Conservation (phyloP, 2,329 filamentous ascomycete genomes). For the Cladorrhinum sp. region DNA sequence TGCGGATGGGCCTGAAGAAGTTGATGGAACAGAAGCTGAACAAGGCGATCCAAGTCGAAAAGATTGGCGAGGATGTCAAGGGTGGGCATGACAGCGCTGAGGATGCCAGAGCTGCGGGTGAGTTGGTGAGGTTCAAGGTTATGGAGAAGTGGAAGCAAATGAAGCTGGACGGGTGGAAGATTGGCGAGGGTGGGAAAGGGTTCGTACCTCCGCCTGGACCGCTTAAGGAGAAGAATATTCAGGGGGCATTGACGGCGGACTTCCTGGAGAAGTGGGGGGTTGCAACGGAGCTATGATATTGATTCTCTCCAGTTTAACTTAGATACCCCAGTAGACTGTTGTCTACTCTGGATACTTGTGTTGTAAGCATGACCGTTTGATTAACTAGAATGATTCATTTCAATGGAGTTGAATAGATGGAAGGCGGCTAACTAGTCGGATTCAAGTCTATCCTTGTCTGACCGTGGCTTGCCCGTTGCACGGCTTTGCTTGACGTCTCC, state of each 20-base stretch:
- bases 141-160: conserved; percentile 67
- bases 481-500: too few relatives aligned
- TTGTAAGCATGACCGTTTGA: background rate
- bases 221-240: conserved; percentile 5
- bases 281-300: background rate
- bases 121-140: conserved; percentile 73
- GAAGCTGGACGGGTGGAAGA: conserved; percentile 63
- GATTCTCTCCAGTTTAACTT: background rate
- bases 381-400: too few relatives aligned
- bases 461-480: too few relatives aligned
- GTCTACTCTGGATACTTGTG: background rate
- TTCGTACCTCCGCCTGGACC: conserved; percentile 38
- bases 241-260: conserved; percentile 36
- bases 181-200: conserved; percentile 45
- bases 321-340: background rate
- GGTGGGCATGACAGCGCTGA: conserved; percentile 89
- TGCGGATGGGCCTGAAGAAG: conserved; percentile 72
- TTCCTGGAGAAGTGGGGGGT: conserved; percentile 35
- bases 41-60: conserved; percentile 73
- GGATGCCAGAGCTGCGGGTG: conserved; percentile 84
- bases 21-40: conserved; percentile 69
- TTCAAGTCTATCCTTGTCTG: too few relatives aligned
- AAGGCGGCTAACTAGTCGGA: too few relatives aligned
- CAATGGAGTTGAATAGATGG: too few relatives aligned
- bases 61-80: conserved; percentile 38